Percentiles rank a stretch among this genome's conserved stretches.
These are phyloP conservation scores for Nemania bipapillata DNA, from an alignment of 2,329 filamentous ascomycete species.

Conservation along the genomic window DNA sequence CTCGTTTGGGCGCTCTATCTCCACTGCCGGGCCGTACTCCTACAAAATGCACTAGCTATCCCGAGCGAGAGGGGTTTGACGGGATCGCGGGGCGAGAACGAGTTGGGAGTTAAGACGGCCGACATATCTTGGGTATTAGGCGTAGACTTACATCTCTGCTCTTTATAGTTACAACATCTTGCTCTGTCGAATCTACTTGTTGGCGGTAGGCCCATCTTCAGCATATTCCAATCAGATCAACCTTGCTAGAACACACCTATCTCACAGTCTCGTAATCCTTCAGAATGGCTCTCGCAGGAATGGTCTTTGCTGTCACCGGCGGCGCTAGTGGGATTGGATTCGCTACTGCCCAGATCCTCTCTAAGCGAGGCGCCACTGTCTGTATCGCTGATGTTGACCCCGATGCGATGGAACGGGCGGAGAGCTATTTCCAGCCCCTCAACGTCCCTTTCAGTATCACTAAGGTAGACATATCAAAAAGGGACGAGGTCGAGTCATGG, in stretches of 20 bases:
- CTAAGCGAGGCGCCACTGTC: slow-evolving; percentile 48
- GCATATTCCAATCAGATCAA: slow-evolving; percentile 13
- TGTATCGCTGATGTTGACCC: slow-evolving; percentile 50
- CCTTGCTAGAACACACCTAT: slow-evolving; percentile 1
- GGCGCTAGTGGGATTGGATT: slow-evolving; percentile 55
- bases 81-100: slow-evolving; percentile 30
- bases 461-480: slow-evolving; percentile 62
- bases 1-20: slow-evolving; percentile 28
- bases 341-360: slow-evolving; percentile 50
- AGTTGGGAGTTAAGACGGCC: slow-evolving; percentile 22
- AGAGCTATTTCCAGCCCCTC: slow-evolving; percentile 46
- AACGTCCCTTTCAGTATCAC: slow-evolving; percentile 49
- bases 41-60: slow-evolving; percentile 29
- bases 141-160: slow-evolving; percentile 14
- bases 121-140: slow-evolving; percentile 19
- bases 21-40: slow-evolving; percentile 36
- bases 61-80: slow-evolving; percentile 36
- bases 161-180: slow-evolving; percentile 17
- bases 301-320: slow-evolving; percentile 57
- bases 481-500: slow-evolving; percentile 63
- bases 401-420: slow-evolving; percentile 43
- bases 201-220: slow-evolving; percentile 7
- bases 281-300: slow-evolving; percentile 46
- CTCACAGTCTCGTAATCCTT: slow-evolving; percentile 7
- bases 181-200: slow-evolving; percentile 15